phyloP scores from a whole-genome alignment of 2,329 filamentous ascomycete genomes.

The Stemphylium beticola region DNA sequence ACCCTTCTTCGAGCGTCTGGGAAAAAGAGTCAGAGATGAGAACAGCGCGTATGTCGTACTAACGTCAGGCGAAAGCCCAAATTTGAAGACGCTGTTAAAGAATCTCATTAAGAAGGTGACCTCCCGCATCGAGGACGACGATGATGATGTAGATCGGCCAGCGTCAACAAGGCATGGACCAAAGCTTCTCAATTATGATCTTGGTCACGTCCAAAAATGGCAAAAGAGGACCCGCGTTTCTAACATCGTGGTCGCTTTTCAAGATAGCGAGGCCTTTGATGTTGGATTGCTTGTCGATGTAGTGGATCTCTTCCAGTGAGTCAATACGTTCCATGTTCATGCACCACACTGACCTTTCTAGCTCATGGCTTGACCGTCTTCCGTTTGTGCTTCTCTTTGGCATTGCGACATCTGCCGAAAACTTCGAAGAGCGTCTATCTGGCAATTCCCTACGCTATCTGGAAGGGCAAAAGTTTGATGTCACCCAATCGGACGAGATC shows the following conservation, averaged over 20 bases:
- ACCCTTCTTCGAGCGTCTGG: slow-evolving; percentile 74
- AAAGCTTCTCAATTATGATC: slow-evolving; percentile 77
- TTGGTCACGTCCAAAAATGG: slow-evolving; percentile 71
- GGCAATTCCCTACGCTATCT: slow-evolving; percentile 71
- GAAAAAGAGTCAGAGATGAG: slow-evolving; percentile 50
- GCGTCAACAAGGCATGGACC: slow-evolving; percentile 57
- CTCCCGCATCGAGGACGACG: slow-evolving; percentile 61
- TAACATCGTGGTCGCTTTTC: slow-evolving; percentile 74
- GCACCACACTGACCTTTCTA: slow-evolving; percentile 36
- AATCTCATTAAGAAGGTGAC: slow-evolving; percentile 73
- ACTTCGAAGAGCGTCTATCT: slow-evolving; percentile 75
- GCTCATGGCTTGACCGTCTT: slow-evolving; percentile 75
- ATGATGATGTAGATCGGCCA: slow-evolving; percentile 40
- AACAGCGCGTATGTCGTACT: slow-evolving; percentile 68
- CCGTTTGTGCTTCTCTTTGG: slow-evolving; percentile 80
- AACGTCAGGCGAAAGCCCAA: slow-evolving; percentile 73
- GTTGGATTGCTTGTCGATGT: slow-evolving; percentile 73
- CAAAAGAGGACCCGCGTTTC: slow-evolving; percentile 60
- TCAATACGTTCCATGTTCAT: slow-evolving; percentile 3
- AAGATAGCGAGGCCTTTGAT: slow-evolving; percentile 85
- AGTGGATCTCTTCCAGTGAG: slow-evolving; percentile 71
- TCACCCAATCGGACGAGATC: slow-evolving; percentile 73
- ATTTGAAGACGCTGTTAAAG: slow-evolving; percentile 75
- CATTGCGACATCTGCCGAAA: slow-evolving; percentile 80
- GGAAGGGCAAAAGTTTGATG: slow-evolving; percentile 76